phyloP scores from a whole-genome alignment of 1,284 basidiomycete species.

The Ceratobasidium sp. region DNA sequence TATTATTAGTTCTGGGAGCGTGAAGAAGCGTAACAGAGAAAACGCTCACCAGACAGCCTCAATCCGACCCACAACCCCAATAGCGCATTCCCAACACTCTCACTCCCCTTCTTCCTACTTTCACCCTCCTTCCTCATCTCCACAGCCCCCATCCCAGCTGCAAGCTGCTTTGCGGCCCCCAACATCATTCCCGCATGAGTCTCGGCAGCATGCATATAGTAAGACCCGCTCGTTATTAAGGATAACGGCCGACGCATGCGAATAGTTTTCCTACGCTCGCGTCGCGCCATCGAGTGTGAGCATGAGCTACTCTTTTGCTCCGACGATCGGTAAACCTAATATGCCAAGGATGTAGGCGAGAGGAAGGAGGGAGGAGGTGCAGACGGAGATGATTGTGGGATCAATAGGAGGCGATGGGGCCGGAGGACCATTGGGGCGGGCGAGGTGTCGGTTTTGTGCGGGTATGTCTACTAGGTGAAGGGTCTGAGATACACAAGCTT shows the following conservation, averaged over 20 bases:
- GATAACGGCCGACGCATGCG: constrained; percentile 72
- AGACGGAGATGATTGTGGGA: too few relatives aligned
- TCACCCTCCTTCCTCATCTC: constrained; percentile 47
- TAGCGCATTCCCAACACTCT: constrained; percentile 70
- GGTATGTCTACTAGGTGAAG: too few relatives aligned
- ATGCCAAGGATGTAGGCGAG: constrained; percentile 16
- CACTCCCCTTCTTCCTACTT: constrained; percentile 11
- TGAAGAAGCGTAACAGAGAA: constrained; percentile 32
- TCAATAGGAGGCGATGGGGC: too few relatives aligned
- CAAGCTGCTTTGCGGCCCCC: constrained; percentile 74
- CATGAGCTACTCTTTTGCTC: constrained; percentile 69
- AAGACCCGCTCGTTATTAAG: constrained; percentile 70
- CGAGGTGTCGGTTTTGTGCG: too few relatives aligned
- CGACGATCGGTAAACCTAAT: constrained; percentile 54
- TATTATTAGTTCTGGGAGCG: too few relatives aligned
- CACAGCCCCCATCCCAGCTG: constrained; percentile 74
- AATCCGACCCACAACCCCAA: constrained; percentile 80
- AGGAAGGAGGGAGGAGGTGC: constrained; percentile 28
- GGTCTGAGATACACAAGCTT: too few relatives aligned
- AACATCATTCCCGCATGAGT: constrained; percentile 77
- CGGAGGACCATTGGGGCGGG: too few relatives aligned
- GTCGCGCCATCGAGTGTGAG: constrained; percentile 71
- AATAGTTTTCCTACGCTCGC: constrained; percentile 74
- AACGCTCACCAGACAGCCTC: constrained; percentile 69
- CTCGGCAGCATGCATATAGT: constrained; percentile 76